Conservation (phyloP, 768 basidiomycete species). For the Hericium rajendrae region DNA sequence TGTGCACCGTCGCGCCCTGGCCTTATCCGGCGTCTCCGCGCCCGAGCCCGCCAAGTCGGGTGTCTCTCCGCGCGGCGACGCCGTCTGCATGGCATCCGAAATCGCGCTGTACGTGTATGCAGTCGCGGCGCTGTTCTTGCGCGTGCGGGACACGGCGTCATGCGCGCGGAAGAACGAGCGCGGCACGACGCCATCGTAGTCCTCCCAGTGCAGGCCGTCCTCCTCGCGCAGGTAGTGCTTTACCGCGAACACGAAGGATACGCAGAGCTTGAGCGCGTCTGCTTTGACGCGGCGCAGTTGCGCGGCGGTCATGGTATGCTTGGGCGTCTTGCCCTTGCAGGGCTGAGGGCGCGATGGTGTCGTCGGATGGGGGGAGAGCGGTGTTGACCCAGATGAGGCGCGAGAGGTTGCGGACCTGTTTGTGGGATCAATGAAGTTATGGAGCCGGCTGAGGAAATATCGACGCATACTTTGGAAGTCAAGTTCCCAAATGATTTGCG, state of each 20-base stretch:
- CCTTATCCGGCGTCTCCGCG: not conserved
- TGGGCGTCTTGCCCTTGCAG: constrained; percentile 45
- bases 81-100: constrained; percentile 12
- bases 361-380: constrained; percentile 49
- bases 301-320: constrained; percentile 31
- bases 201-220: constrained; percentile 61
- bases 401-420: constrained; percentile 58
- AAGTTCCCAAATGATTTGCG: constrained; percentile 73
- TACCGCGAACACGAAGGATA: constrained; percentile 63
- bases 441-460: not conserved
- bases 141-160: constrained; percentile 16
- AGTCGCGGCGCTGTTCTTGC: constrained; percentile 19
- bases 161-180: constrained; percentile 38
- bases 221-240: constrained; percentile 82
- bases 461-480: constrained; percentile 43
- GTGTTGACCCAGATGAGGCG: constrained; percentile 77
- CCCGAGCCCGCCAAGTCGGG: not conserved
- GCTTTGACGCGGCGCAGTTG: constrained; percentile 61
- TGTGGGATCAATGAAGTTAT: not conserved
- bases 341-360: constrained; percentile 11
- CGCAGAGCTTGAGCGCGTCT: constrained; percentile 55
- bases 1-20: not conserved
- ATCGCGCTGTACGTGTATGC: constrained; percentile 35
- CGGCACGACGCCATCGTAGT: constrained; percentile 62
- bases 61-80: constrained; percentile 1